Evolutionary conservation across 2,329 filamentous ascomycete genomes (phyloP).

Genomic region (Aspergillus melleus): DNA sequence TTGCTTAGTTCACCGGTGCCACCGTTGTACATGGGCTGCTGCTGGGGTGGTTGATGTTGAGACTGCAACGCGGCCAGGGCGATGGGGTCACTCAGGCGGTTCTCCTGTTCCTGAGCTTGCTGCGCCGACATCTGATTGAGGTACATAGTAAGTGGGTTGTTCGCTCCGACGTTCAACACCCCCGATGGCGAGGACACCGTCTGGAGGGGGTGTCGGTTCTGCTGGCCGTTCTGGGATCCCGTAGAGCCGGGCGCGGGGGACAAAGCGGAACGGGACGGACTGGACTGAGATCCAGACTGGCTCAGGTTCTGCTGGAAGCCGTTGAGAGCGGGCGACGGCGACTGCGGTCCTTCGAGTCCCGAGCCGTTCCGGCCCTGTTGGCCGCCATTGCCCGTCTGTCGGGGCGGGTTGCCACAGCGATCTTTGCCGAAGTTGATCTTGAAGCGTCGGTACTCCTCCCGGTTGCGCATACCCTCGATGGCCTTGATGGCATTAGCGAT

Average conservation of each 20-base stretch:
- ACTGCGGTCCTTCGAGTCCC: constrained; percentile 54
- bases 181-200: constrained; percentile 60
- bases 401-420: constrained; percentile 91
- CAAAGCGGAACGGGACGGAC: constrained; percentile 57
- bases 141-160: constrained; percentile 92
- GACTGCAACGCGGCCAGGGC: constrained; percentile 51
- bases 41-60: constrained; percentile 71
- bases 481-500: constrained; percentile 99
- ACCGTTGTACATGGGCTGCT: constrained; percentile 77
- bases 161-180: constrained; percentile 74
- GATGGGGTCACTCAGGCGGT: constrained; percentile 44
- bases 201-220: constrained; percentile 61
- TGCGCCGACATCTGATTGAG: constrained; percentile 70
- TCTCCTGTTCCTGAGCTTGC: constrained; percentile 67
- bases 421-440: constrained; percentile 99
- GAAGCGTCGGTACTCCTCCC: constrained; percentile 96
- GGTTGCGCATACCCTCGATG: constrained; percentile 90
- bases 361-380: constrained; percentile 65
- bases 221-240: constrained; percentile 56
- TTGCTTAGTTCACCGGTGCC: constrained; percentile 63
- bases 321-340: constrained; percentile 56
- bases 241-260: constrained; percentile 57
- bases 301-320: constrained; percentile 57
- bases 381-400: constrained; percentile 71
- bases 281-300: constrained; percentile 58